Evolutionary conservation across 495 filamentous ascomycete genomes (phyloP).

Genomic region (Hypomontagnella monticulosa): DNA sequence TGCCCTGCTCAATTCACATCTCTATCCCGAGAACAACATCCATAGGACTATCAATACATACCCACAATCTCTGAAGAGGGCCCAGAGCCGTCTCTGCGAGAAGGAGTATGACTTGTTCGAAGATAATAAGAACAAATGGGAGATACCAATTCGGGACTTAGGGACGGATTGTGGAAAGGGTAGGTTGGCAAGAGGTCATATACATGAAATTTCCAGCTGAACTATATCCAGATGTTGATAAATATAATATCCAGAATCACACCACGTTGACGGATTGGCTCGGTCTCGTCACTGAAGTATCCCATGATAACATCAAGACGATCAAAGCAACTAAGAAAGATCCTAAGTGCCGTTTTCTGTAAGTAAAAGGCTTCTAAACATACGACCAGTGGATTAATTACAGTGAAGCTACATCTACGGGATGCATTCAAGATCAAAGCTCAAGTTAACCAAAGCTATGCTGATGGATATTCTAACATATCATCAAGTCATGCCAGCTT

Average conservation of each 20-base stretch:
- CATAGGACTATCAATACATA: constrained; percentile 6
- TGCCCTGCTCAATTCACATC: background rate
- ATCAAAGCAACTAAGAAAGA: constrained; percentile 1
- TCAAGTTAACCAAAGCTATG: constrained; percentile 46
- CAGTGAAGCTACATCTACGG: constrained; percentile 1
- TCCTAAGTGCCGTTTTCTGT: constrained; percentile 22
- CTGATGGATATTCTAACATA: constrained; percentile 50
- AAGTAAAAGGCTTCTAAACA: background rate
- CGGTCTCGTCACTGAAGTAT: background rate
- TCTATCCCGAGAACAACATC: constrained; percentile 18
- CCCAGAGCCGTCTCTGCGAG: background rate
- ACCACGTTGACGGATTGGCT: constrained; percentile 4
- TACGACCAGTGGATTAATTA: background rate
- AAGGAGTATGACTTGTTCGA: constrained; percentile 15
- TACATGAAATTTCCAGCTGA: no score
- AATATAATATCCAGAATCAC: constrained; percentile 14
- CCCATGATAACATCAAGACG: background rate
- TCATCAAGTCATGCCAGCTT: constrained; percentile 58
- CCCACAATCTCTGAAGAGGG: background rate
- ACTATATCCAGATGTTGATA: background rate
- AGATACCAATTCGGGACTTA: constrained; percentile 20
- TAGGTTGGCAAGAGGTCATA: background rate
- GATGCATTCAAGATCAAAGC: constrained; percentile 16
- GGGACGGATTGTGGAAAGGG: constrained; percentile 8
- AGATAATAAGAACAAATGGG: constrained; percentile 1